A percentile compares a stretch with the other conserved stretches of the same genome.
Evolutionary conservation across 352 stramenopile species (phyloP).

Genomic region (Pelagophyceae sp.): DNA sequence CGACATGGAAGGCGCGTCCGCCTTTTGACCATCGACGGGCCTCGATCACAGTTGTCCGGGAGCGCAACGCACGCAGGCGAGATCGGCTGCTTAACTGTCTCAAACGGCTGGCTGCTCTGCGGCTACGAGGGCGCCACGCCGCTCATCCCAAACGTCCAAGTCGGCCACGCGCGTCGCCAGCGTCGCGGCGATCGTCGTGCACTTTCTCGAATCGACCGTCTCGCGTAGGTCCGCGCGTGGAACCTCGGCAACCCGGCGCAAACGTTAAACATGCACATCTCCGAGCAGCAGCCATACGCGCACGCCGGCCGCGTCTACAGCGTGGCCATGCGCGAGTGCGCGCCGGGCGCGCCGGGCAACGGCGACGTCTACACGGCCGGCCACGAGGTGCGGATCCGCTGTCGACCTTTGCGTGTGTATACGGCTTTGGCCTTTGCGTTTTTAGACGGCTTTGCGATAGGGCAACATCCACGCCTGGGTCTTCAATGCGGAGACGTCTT

Average conservation of each 20-base stretch:
- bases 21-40: too few relatives aligned
- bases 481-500: not conserved
- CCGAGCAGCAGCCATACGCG: not conserved
- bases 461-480: conserved; percentile 12
- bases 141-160: not conserved
- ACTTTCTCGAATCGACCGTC: too few relatives aligned
- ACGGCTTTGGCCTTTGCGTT: too few relatives aligned
- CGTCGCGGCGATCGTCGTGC: too few relatives aligned
- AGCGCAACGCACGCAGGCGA: too few relatives aligned
- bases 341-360: not conserved
- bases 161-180: too few relatives aligned
- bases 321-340: not conserved
- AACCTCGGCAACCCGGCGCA: conserved; percentile 1
- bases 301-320: not conserved
- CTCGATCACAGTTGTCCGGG: too few relatives aligned
- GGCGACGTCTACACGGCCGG: not conserved
- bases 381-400: too few relatives aligned
- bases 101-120: not conserved
- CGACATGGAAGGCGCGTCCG: too few relatives aligned
- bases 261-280: not conserved
- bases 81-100: not conserved
- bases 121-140: conserved; percentile 1
- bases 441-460: too few relatives aligned
- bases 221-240: conserved; percentile 4
- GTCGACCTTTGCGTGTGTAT: too few relatives aligned